Percentiles rank a stretch among this genome's conserved stretches.
Evolutionary conservation across 805 yeast genomes (phyloP).

Genomic region (Candida saitoana): DNA sequence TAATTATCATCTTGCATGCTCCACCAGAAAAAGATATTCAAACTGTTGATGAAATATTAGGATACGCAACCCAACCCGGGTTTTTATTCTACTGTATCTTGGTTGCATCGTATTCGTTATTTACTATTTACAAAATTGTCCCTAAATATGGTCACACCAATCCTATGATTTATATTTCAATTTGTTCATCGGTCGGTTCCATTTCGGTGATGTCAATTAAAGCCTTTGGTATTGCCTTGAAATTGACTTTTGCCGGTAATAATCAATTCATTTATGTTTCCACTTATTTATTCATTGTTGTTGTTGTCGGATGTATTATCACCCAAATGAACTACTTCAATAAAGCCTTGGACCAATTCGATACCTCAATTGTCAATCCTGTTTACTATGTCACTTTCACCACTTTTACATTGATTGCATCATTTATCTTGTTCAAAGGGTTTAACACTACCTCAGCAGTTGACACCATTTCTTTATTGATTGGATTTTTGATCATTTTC

Average conservation of each 20-base stretch:
- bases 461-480: slow-evolving; percentile 73
- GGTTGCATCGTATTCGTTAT: slow-evolving; percentile 64
- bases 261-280: slow-evolving; percentile 84
- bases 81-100: slow-evolving; percentile 61
- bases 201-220: slow-evolving; percentile 88
- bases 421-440: slow-evolving; percentile 80
- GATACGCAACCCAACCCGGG: slow-evolving; percentile 74
- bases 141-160: slow-evolving; percentile 75
- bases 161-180: slow-evolving; percentile 86
- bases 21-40: slow-evolving; percentile 89
- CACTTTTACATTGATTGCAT: slow-evolving; percentile 79
- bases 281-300: slow-evolving; percentile 74
- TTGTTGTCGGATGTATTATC: slow-evolving; percentile 75
- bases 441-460: slow-evolving; percentile 80
- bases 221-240: slow-evolving; percentile 89
- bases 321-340: slow-evolving; percentile 94
- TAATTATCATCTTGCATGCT: slow-evolving; percentile 84
- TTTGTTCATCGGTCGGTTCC: slow-evolving; percentile 87
- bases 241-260: slow-evolving; percentile 76
- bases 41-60: slow-evolving; percentile 83
- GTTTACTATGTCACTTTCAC: slow-evolving; percentile 88
- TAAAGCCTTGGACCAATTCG: slow-evolving; percentile 90
- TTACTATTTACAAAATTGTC: slow-evolving; percentile 80
- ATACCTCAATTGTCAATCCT: slow-evolving; percentile 88
- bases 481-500: slow-evolving; percentile 84